A percentile compares a stretch with the other conserved stretches of the same genome.
Conservation (phyloP, 257 asterid genomes). For the Cinchona pubescens region DNA sequence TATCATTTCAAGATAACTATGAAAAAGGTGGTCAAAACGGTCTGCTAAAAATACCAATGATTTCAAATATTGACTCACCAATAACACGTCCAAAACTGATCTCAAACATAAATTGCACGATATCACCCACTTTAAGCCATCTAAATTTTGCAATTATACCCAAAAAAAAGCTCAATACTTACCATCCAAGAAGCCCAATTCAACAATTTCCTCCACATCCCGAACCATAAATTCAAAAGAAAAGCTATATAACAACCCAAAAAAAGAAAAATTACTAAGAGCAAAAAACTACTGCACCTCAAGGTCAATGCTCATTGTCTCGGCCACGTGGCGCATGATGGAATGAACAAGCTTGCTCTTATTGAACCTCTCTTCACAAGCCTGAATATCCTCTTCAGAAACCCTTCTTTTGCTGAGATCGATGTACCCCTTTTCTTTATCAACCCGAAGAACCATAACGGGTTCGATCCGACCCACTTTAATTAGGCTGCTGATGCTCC, state of each 20-base stretch:
- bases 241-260: not conserved
- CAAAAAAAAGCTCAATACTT: too few species aligned
- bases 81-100: not conserved
- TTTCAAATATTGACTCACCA: not conserved
- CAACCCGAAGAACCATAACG: slow-evolving; percentile 95
- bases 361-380: slow-evolving; percentile 86
- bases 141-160: too few species aligned
- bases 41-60: not conserved
- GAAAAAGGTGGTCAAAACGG: too few species aligned
- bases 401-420: slow-evolving; percentile 97
- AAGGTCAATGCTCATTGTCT: slow-evolving; percentile 72
- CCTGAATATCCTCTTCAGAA: slow-evolving; percentile 88
- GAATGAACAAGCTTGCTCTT: slow-evolving; percentile 98
- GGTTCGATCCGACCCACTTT: slow-evolving; percentile 94
- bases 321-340: slow-evolving; percentile 96
- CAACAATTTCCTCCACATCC: not conserved
- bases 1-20: too few species aligned
- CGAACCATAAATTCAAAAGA: not conserved
- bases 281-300: slow-evolving; percentile 49
- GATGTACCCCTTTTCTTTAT: slow-evolving; percentile 89
- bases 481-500: slow-evolving; percentile 88
- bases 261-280: not conserved
- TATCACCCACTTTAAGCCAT: not conserved
- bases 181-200: not conserved
- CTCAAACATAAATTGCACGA: not conserved